phyloP scores from a whole-genome alignment of 2,329 filamentous ascomycete genomes.

The Aspergillus sp. region DNA sequence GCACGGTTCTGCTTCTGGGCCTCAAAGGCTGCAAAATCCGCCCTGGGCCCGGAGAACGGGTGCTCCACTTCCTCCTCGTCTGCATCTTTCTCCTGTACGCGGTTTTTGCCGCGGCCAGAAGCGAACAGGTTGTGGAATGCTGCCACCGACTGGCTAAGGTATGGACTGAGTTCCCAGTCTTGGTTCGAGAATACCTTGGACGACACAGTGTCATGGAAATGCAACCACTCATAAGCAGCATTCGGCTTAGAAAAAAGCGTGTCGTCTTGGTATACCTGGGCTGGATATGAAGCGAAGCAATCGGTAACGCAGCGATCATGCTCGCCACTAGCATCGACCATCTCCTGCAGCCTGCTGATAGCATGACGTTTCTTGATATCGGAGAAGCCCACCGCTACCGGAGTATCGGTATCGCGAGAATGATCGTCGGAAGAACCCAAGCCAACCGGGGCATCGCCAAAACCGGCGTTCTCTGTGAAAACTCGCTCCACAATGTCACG shows the following conservation, averaged over 20 bases:
- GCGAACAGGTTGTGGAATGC: constrained; percentile 91
- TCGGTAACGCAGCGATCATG: constrained; percentile 56
- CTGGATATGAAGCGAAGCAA: constrained; percentile 77
- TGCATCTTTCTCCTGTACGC: constrained; percentile 37
- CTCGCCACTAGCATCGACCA: constrained; percentile 55
- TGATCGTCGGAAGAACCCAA: constrained; percentile 29
- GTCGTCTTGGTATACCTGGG: constrained; percentile 86
- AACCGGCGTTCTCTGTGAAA: constrained; percentile 56
- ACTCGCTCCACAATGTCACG: constrained; percentile 58
- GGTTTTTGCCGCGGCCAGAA: constrained; percentile 49
- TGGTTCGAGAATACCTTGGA: constrained; percentile 71
- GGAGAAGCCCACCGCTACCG: constrained; percentile 45
- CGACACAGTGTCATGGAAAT: constrained; percentile 82
- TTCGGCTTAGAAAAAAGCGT: constrained; percentile 80
- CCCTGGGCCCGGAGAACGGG: constrained; percentile 73
- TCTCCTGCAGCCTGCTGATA: constrained; percentile 50
- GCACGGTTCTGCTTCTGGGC: constrained; percentile 68
- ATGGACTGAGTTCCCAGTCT: constrained; percentile 85
- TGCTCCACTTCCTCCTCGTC: constrained; percentile 45
- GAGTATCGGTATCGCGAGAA: constrained; percentile 17
- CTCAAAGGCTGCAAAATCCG: constrained; percentile 74
- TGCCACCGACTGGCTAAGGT: constrained; percentile 75
- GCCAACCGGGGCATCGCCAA: constrained; percentile 38
- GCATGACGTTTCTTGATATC: constrained; percentile 51
- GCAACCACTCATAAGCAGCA: constrained; percentile 82